Conservation (phyloP, 768 basidiomycete genomes). For the Tubosaeta sp. region DNA sequence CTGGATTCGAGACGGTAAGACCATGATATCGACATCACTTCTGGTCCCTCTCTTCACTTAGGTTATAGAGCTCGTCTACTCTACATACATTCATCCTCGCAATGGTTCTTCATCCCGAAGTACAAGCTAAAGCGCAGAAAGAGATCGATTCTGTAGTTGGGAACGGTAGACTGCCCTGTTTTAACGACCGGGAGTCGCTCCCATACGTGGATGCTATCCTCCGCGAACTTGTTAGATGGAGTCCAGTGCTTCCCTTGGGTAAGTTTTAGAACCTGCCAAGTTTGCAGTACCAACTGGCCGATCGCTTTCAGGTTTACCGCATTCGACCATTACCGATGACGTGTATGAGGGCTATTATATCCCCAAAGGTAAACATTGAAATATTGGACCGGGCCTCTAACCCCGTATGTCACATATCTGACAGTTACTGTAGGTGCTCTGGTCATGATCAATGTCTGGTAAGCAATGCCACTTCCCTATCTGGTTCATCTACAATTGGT, state of each 20-base stretch:
- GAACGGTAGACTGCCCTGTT: slow-evolving; percentile 18
- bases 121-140: slow-evolving; percentile 22
- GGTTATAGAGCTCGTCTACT: slow-evolving; percentile 20
- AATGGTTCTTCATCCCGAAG: slow-evolving; percentile 26
- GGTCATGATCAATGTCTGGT: slow-evolving; percentile 35
- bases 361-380: slow-evolving; percentile 31
- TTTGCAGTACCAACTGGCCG: background rate
- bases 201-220: slow-evolving; percentile 43
- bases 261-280: background rate
- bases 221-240: slow-evolving; percentile 32
- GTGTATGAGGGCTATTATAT: slow-evolving; percentile 35
- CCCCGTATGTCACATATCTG: background rate
- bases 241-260: slow-evolving; percentile 24
- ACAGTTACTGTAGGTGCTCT: slow-evolving; percentile 19
- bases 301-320: slow-evolving; percentile 20
- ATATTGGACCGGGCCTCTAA: background rate
- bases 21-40: background rate
- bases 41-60: background rate
- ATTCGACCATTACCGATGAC: slow-evolving; percentile 21
- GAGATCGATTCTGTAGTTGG: slow-evolving; percentile 28
- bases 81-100: slow-evolving; percentile 26
- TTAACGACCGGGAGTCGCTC: slow-evolving; percentile 25
- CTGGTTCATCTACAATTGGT: background rate
- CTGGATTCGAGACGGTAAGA: background rate
- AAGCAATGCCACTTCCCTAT: background rate